These are phyloP conservation scores for Biancaea sappan DNA, from an alignment of 306 rosid species.

Conservation along the genomic window DNA sequence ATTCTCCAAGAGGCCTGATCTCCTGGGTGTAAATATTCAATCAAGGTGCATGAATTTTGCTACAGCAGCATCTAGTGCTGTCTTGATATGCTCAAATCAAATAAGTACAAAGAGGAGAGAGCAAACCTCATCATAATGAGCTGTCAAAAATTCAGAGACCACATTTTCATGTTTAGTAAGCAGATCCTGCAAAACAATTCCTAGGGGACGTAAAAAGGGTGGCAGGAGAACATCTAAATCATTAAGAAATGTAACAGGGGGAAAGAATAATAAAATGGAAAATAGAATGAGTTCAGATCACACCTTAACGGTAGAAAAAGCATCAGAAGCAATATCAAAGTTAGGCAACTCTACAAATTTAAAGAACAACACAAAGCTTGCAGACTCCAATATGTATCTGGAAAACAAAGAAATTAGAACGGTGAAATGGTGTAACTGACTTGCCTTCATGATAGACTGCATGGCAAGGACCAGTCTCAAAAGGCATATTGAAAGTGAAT, in stretches of 20 bases:
- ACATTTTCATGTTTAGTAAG: constrained; percentile 76
- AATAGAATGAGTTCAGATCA: constrained; percentile 29
- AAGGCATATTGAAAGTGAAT: constrained; percentile 15
- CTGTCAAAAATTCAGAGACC: constrained; percentile 79
- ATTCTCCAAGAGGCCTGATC: constrained; percentile 33
- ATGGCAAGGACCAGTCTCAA: constrained; percentile 22
- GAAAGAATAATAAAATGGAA: background rate
- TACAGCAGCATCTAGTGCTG: constrained; percentile 20
- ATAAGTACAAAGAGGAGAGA: constrained; percentile 35
- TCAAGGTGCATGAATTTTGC: constrained; percentile 31
- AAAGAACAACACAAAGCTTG: constrained; percentile 89
- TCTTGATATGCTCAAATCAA: constrained; percentile 38
- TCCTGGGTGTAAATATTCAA: constrained; percentile 33
- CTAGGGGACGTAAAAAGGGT: constrained; percentile 20
- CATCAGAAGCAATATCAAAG: constrained; percentile 95
- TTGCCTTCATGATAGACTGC: constrained; percentile 12
- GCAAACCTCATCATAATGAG: constrained; percentile 82
- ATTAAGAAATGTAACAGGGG: constrained; percentile 12
- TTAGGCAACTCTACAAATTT: constrained; percentile 90
- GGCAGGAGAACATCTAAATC: constrained; percentile 23
- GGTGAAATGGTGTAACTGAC: constrained; percentile 37
- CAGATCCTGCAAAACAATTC: constrained; percentile 72
- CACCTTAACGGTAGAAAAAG: constrained; percentile 96
- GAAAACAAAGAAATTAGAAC: constrained; percentile 46
- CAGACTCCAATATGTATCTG: constrained; percentile 94